These are phyloP conservation scores for Nidularia sp. DNA, from an alignment of 768 basidiomycete genomes.

Conservation along the genomic window DNA sequence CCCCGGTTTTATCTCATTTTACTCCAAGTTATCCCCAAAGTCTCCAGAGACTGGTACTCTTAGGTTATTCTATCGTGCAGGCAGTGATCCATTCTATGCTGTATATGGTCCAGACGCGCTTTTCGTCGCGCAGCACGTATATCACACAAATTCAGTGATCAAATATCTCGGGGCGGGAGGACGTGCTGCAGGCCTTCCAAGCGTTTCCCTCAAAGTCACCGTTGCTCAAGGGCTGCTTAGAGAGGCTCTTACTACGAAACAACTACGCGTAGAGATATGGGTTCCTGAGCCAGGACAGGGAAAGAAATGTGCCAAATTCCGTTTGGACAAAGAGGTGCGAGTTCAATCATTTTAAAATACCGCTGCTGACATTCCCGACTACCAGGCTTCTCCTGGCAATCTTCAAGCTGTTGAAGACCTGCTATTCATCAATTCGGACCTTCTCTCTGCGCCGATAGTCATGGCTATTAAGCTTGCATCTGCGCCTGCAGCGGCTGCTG, in stretches of 20 bases:
- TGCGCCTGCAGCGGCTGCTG: constrained; percentile 29
- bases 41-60: constrained; percentile 78
- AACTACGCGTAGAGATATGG: constrained; percentile 93
- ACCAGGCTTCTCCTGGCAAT: constrained; percentile 61
- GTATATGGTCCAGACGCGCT: constrained; percentile 85
- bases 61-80: constrained; percentile 76
- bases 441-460: constrained; percentile 81
- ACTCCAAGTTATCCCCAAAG: constrained; percentile 54
- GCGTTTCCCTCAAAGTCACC: constrained; percentile 70
- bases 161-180: constrained; percentile 80
- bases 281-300: constrained; percentile 65
- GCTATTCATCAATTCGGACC: constrained; percentile 78
- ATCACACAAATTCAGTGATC: constrained; percentile 86
- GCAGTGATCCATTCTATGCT: constrained; percentile 70
- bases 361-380: background rate
- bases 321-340: constrained; percentile 73
- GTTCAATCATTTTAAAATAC: background rate
- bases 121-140: constrained; percentile 82
- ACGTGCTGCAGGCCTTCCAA: constrained; percentile 58
- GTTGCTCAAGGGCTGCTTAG: constrained; percentile 81
- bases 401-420: constrained; percentile 73
- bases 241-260: constrained; percentile 85
- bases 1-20: constrained; percentile 76
- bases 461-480: constrained; percentile 81
- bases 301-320: constrained; percentile 74